Percentiles rank a stretch among this genome's conserved stretches.
Evolutionary conservation across 768 basidiomycete species (phyloP).

Genomic region (Daedaleopsis sinensis): DNA sequence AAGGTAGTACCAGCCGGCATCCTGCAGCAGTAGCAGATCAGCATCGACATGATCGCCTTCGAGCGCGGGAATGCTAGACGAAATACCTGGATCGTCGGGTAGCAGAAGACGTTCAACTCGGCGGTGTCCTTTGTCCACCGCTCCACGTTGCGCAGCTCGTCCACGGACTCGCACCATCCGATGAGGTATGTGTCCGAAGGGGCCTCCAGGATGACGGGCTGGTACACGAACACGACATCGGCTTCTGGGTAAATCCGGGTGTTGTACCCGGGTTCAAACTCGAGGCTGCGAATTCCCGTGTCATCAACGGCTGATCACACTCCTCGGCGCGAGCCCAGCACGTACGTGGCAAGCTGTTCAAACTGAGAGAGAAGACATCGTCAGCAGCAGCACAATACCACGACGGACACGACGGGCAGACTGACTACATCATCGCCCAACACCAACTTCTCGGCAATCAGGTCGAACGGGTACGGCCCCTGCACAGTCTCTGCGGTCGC

Average conservation of each 20-base stretch:
- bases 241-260: conserved; percentile 44
- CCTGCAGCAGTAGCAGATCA: neutral
- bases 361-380: neutral
- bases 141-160: conserved; percentile 36
- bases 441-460: conserved; percentile 32
- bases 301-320: neutral
- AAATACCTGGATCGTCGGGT: conserved; percentile 47
- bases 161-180: conserved; percentile 48
- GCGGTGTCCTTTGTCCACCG: conserved; percentile 24
- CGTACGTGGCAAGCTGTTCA: conserved; percentile 32
- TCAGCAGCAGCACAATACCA: conserved; percentile 25
- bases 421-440: conserved; percentile 45
- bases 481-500: conserved; percentile 34
- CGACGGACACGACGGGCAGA: neutral
- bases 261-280: conserved; percentile 35
- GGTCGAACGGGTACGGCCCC: conserved; percentile 35
- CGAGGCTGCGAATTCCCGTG: conserved; percentile 4
- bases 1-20: conserved; percentile 18
- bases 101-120: conserved; percentile 54
- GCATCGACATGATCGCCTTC: neutral
- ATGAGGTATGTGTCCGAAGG: conserved; percentile 46
- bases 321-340: neutral
- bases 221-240: conserved; percentile 52
- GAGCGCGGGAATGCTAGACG: neutral
- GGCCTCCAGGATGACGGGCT: conserved; percentile 58